Evolutionary conservation across 345 rosid genomes (phyloP), one percentile per base, ranked within the genome.

Genomic region (Bretschneidera sinensis): DNA sequence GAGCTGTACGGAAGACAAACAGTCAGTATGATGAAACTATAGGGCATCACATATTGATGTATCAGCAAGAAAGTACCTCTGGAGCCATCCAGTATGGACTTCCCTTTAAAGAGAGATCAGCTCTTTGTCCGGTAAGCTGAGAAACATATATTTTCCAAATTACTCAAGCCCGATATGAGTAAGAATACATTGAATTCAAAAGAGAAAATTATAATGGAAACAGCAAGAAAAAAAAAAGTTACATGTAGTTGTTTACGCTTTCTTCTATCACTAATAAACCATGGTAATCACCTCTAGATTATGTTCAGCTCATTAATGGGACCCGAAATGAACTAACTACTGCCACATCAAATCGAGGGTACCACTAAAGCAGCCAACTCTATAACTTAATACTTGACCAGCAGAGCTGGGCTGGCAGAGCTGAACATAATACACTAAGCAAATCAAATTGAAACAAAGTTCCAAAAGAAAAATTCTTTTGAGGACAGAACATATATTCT

Each of bases 31-130:
- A 4, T 16, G 51, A 71, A 63, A 57, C 48, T 22, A 25, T 17
- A 48, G 22, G 53, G 18, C 28, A 51, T 39, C 17, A 45, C 5
- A 0, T 55, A 71, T 49, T 52, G 4, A 54, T 59, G 19, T 23
- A 31, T 22, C 45, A 35, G 50, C 39, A 53, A 47, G 33, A 54
- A 48, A 60, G 55, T 80, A 94, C 99, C 96, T 94, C 99, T 57
- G 99, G 99, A 70, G 97, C 97, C 99, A 90, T 94, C 99, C 99
- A 94, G 63, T 94, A 81, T 16, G 99, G 99, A 60, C 97, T 94
- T 75, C 99, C 97, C 65, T 83, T 94, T 47, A 94, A 60, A 69
- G 99, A 94, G 28, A 94, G 95, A 72, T 84, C 95, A 63, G 89
- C 88, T 71, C 80, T 76, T 79, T 84, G 97, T 53, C 99, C 96